phyloP scores from a whole-genome alignment of 768 basidiomycete genomes.

The Amanita pallidorosea region DNA sequence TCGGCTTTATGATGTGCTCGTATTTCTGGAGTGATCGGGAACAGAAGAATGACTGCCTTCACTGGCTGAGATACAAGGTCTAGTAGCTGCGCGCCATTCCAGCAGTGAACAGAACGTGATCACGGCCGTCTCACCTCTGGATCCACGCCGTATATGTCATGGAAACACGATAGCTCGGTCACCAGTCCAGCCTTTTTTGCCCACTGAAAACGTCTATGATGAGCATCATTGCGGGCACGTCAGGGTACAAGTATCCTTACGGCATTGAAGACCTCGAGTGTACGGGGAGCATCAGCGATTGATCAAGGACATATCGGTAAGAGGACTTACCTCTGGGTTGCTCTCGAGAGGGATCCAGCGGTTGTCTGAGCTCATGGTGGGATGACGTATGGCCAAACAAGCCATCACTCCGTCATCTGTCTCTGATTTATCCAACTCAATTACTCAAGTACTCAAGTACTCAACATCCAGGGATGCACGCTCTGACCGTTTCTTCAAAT shows the following conservation, averaged over 20 bases:
- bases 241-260: constrained; percentile 18
- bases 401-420: not conserved
- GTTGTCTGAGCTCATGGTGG: not conserved
- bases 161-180: constrained; percentile 37
- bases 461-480: too few relatives aligned
- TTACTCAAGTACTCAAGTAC: too few relatives aligned
- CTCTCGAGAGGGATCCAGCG: constrained; percentile 79
- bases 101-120: not conserved
- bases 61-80: constrained; percentile 60
- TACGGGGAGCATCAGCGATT: not conserved
- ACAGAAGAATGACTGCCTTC: constrained; percentile 78
- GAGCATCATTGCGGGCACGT: not conserved
- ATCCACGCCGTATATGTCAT: constrained; percentile 69
- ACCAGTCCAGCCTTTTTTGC: constrained; percentile 57
- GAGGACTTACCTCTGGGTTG: constrained; percentile 36
- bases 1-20: constrained; percentile 42
- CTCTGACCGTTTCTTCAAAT: too few relatives aligned
- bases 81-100: constrained; percentile 40
- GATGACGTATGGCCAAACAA: not conserved
- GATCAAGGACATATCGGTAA: not conserved
- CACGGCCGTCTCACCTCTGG: constrained; percentile 32
- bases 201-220: constrained; percentile 34
- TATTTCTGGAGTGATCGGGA: constrained; percentile 52
- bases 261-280: constrained; percentile 7
- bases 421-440: not conserved